phyloP scores from a whole-genome alignment of 1,284 basidiomycete genomes.

The Ceratorhiza oryzae-sativae region DNA sequence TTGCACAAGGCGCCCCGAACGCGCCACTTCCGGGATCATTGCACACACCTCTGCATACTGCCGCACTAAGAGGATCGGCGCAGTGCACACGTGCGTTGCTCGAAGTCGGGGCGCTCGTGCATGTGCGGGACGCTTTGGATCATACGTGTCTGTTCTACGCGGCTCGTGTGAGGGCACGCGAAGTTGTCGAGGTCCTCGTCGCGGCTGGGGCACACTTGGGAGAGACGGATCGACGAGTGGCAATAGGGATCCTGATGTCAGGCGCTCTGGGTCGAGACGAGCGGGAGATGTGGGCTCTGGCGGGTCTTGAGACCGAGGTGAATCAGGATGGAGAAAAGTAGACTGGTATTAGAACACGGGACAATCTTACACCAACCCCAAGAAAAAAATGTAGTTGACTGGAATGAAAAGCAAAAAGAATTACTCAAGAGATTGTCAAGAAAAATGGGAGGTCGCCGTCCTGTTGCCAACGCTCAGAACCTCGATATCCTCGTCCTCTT shows the following conservation, averaged over 20 bases:
- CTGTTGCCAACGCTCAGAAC: slow-evolving; percentile 38
- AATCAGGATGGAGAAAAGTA: not conserved
- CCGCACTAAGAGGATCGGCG: slow-evolving; percentile 72
- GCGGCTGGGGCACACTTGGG: slow-evolving; percentile 77
- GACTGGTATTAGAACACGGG: slow-evolving; percentile 17
- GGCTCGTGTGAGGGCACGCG: slow-evolving; percentile 46
- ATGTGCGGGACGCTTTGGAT: slow-evolving; percentile 76
- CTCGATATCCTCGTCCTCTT: not conserved
- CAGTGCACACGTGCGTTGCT: slow-evolving; percentile 68
- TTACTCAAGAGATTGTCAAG: not conserved
- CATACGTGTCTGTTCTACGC: slow-evolving; percentile 86
- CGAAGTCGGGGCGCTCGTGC: slow-evolving; percentile 83
- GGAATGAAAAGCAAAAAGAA: slow-evolving; percentile 15
- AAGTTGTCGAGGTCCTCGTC: slow-evolving; percentile 69
- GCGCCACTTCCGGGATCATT: slow-evolving; percentile 60
- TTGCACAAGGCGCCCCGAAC: slow-evolving; percentile 35
- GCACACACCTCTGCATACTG: slow-evolving; percentile 75
- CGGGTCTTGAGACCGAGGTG: slow-evolving; percentile 35
- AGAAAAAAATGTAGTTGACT: slow-evolving; percentile 30
- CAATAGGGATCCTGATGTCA: slow-evolving; percentile 43
- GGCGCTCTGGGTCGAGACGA: slow-evolving; percentile 40
- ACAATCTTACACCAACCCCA: slow-evolving; percentile 11
- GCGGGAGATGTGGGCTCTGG: slow-evolving; percentile 39
- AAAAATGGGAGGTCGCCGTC: not conserved
- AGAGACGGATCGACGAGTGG: slow-evolving; percentile 64